phyloP scores from a whole-genome alignment of 2,329 filamentous ascomycete genomes.

The Diaporthe citrichinensis region DNA sequence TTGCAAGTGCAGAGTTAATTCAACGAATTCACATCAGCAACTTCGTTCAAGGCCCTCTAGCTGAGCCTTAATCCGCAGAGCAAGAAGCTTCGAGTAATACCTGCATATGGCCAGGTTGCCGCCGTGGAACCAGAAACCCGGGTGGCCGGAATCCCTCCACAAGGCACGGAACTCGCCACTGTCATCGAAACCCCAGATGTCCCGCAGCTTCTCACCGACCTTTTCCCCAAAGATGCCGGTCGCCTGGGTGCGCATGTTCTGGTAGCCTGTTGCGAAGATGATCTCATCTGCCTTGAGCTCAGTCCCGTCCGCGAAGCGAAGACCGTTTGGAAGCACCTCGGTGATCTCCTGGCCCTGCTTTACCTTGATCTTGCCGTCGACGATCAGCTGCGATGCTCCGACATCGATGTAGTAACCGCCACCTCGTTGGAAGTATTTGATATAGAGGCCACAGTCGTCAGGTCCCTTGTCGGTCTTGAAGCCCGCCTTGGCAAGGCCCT shows the following conservation, averaged over 20 bases:
- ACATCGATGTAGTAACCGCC: constrained; percentile 82
- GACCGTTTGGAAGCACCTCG: constrained; percentile 60
- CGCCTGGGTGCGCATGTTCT: constrained; percentile 77
- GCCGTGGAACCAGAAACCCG: constrained; percentile 76
- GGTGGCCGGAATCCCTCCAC: constrained; percentile 73
- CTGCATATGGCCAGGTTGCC: constrained; percentile 75
- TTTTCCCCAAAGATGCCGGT: constrained; percentile 73
- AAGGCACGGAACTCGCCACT: constrained; percentile 70
- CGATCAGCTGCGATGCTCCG: constrained; percentile 73
- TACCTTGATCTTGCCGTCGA: constrained; percentile 74
- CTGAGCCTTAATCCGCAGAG: constrained; percentile 65
- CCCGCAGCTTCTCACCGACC: constrained; percentile 69
- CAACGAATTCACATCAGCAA: too few relatives aligned
- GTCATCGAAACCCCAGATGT: constrained; percentile 74
- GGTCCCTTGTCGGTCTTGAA: constrained; percentile 73
- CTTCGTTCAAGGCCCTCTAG: constrained; percentile 47
- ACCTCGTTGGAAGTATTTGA: constrained; percentile 76
- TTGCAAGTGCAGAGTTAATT: background rate
- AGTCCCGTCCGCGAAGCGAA: constrained; percentile 67
- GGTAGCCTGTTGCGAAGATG: constrained; percentile 75
- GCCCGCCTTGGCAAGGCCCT: constrained; percentile 66
- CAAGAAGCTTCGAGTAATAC: constrained; percentile 69
- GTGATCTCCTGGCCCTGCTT: constrained; percentile 70
- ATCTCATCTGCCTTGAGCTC: constrained; percentile 74
- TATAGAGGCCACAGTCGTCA: constrained; percentile 68